phyloP scores from a whole-genome alignment of 768 basidiomycete species.

The Xerocomellus dryophilus region DNA sequence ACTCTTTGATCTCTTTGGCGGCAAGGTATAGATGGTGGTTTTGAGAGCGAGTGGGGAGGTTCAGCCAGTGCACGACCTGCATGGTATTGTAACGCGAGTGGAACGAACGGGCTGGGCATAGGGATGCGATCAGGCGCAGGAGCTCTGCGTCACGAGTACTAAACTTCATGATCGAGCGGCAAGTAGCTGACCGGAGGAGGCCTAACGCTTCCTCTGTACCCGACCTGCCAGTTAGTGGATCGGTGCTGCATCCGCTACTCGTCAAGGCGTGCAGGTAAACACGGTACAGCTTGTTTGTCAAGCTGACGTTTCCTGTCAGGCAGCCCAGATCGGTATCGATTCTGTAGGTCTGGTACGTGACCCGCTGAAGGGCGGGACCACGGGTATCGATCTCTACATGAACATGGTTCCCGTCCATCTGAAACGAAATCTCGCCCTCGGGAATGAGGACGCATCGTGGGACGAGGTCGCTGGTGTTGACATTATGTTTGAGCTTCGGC shows the following conservation, averaged over 20 bases:
- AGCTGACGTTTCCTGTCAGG: conserved; percentile 21
- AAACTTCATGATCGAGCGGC: conserved; percentile 38
- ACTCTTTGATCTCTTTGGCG: conserved; percentile 27
- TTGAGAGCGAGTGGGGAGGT: conserved; percentile 27
- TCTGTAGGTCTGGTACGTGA: conserved; percentile 27
- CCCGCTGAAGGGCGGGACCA: not conserved
- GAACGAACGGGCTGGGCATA: conserved; percentile 25
- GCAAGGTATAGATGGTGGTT: conserved; percentile 22
- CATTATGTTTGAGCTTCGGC: conserved; percentile 4
- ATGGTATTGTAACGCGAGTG: conserved; percentile 34
- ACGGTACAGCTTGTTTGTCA: conserved; percentile 32
- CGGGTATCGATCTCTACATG: not conserved
- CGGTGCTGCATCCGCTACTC: conserved; percentile 34
- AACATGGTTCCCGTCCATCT: conserved; percentile 3
- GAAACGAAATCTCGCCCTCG: conserved; percentile 21
- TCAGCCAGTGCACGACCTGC: conserved; percentile 37
- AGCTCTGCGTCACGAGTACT: conserved; percentile 25
- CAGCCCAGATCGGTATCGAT: conserved; percentile 32
- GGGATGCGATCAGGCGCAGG: conserved; percentile 30
- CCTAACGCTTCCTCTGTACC: conserved; percentile 44
- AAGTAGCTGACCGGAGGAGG: conserved; percentile 36
- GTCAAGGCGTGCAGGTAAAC: conserved; percentile 46
- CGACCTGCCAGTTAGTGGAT: conserved; percentile 43
- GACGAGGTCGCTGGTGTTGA: not conserved
- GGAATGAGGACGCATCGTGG: conserved; percentile 37